Conservation (phyloP, 108 stramenopile genomes). For the Conticribra guillardii region DNA sequence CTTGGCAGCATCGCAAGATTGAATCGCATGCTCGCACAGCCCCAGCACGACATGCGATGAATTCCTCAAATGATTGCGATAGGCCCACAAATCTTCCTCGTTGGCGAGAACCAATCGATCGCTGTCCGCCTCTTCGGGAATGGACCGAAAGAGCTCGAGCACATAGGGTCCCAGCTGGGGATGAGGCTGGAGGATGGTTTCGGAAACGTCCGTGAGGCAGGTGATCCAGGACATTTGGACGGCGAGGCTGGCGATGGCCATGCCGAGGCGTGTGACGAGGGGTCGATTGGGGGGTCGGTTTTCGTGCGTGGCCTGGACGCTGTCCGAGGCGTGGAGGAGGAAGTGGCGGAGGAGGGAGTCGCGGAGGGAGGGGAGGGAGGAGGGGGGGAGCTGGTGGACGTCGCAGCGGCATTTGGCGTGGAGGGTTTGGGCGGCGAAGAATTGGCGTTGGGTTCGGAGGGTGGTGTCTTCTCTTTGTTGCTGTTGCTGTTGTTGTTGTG, state of each 20-base stretch:
- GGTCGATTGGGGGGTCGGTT: constrained; percentile 41
- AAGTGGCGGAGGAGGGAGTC: constrained; percentile 73
- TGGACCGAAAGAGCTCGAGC: constrained; percentile 61
- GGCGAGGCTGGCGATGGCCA: constrained; percentile 77
- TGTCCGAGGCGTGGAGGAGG: constrained; percentile 35
- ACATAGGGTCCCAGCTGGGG: constrained; percentile 43
- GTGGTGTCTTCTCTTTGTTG: constrained; percentile 14
- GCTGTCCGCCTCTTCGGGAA: constrained; percentile 85
- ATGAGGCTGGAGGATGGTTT: constrained; percentile 14
- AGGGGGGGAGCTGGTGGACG: constrained; percentile 59
- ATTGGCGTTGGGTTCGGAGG: constrained; percentile 65
- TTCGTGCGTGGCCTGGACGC: constrained; percentile 19
- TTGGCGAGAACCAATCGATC: constrained; percentile 63
- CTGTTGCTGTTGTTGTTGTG: background rate
- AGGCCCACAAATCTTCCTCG: constrained; percentile 49
- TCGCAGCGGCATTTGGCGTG: constrained; percentile 79
- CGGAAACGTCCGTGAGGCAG: constrained; percentile 47
- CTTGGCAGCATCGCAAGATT: background rate
- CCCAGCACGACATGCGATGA: constrained; percentile 24
- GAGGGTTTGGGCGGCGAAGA: constrained; percentile 90
- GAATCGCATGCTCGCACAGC: constrained; percentile 38
- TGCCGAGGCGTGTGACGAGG: constrained; percentile 72
- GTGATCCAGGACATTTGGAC: constrained; percentile 83
- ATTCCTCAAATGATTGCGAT: constrained; percentile 27
- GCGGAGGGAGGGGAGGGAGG: constrained; percentile 61